Evolutionary conservation across 2,329 filamentous ascomycete species (phyloP), one percentile per base, ranked within the genome.

Genomic region (Alternaria consortialis): DNA sequence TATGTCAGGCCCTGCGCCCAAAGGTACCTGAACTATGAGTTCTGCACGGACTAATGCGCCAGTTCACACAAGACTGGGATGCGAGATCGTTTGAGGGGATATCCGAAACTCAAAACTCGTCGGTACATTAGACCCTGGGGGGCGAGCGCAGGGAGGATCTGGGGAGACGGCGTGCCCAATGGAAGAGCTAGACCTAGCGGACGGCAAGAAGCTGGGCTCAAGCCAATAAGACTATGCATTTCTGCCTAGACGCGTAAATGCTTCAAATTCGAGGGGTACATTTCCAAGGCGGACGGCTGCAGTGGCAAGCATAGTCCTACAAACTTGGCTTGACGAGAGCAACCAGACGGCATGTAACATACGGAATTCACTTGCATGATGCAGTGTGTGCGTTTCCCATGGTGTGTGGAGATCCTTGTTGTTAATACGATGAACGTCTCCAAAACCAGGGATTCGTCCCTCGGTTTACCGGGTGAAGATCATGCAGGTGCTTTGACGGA

Each of bases 51-150:
- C 56, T 37, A 48, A 34, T 15, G 39, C 6, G 42, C 13, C 40
- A 34, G 15, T 32, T 32, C 39, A 8, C 42, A 39, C 25, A 43
- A 4, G 43, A 50, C 51, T 44, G 42, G 59, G 56, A 40, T 25
- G 15, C 27, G 13, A 44, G 7, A 15, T 53, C 17, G 40, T 53
- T 34, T 17, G 29, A 27, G 34, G n/a, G 40, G 29, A 11, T 15
- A 37, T 32, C 50, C 56, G 56, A 62, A 59, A 59, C 56, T 39
- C 31, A 52, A 56, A 43, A 55, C 40, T 11, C 13, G 17, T 56
- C n/a, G 51, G 43, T 54, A 54, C 40, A 54, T 32, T 13, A 52
- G 36, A 15, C 40, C 56, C 32, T 53, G 39, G 17, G 4, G 3
- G 53, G 40, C 29, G 17, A 20, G 31, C 12, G 39, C 29, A 44